These are phyloP conservation scores for Diaporthe sp. DNA, from an alignment of 2,329 filamentous ascomycete genomes.

Conservation along the genomic window DNA sequence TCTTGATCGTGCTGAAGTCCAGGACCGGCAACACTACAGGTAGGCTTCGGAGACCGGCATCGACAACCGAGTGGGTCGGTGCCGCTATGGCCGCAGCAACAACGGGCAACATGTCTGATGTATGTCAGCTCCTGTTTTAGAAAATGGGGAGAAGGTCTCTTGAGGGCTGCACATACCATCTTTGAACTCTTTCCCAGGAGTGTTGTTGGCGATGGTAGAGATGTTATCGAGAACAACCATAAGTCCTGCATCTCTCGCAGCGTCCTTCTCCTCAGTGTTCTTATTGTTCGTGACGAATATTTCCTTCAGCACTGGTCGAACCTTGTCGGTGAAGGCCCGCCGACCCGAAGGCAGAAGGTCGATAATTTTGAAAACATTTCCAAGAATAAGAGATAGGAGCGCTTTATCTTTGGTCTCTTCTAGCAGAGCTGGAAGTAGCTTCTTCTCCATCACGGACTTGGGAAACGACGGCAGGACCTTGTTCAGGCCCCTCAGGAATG, in stretches of 20 bases:
- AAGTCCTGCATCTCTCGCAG: constrained; percentile 86
- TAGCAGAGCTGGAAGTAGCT: constrained; percentile 87
- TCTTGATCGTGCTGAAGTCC: constrained; percentile 97
- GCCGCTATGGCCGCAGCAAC: constrained; percentile 88
- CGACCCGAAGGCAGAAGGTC: constrained; percentile 82
- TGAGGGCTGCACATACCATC: constrained; percentile 72
- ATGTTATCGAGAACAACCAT: constrained; percentile 94
- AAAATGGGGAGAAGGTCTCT: neutral
- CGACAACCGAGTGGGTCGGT: constrained; percentile 88
- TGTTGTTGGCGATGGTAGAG: constrained; percentile 81
- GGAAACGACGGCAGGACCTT: constrained; percentile 94
- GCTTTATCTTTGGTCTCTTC: constrained; percentile 96
- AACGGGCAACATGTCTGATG: constrained; percentile 86
- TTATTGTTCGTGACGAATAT: constrained; percentile 79
- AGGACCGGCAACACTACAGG: constrained; percentile 87
- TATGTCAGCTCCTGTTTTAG: constrained; percentile 28
- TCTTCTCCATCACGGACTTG: constrained; percentile 93
- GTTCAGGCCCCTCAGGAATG: constrained; percentile 90
- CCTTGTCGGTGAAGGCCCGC: constrained; percentile 84
- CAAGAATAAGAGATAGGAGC: constrained; percentile 84
- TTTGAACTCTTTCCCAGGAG: constrained; percentile 92
- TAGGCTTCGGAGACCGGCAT: constrained; percentile 84
- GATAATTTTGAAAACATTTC: constrained; percentile 93
- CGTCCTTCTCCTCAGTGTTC: constrained; percentile 79
- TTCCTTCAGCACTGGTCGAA: constrained; percentile 87